These are phyloP conservation scores for Vickermania spadyakhi DNA, from an alignment of 208 protist species.

Conservation along the genomic window DNA sequence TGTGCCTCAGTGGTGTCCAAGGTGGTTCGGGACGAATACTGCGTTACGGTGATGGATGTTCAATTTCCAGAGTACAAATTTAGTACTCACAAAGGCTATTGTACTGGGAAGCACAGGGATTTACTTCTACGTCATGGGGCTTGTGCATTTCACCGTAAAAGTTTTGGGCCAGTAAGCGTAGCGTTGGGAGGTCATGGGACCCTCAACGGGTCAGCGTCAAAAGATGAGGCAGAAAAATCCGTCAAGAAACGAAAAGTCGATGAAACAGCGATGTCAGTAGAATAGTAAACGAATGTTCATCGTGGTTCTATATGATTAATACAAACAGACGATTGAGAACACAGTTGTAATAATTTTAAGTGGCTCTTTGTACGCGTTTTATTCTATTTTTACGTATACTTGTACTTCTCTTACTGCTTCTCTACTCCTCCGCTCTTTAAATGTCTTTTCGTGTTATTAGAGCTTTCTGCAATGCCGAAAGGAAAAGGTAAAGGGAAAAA, in stretches of 20 bases:
- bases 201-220: too few relatives aligned
- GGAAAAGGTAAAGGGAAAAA: conserved; percentile 18
- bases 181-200: too few relatives aligned
- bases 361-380: too few relatives aligned
- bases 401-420: too few relatives aligned
- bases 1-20: conserved; percentile 38
- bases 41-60: conserved; percentile 17
- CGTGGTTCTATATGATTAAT: too few relatives aligned
- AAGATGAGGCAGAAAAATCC: too few relatives aligned
- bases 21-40: conserved; percentile 29
- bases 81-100: conserved; percentile 40
- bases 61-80: conserved; percentile 31
- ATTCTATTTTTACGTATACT: too few relatives aligned
- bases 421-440: neutral
- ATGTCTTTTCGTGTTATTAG: neutral
- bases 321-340: too few relatives aligned
- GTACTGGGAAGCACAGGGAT: conserved; percentile 18
- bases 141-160: conserved; percentile 19
- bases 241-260: neutral
- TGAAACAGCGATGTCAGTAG: too few relatives aligned
- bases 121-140: conserved; percentile 14
- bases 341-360: too few relatives aligned
- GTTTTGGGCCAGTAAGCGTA: conserved; percentile 22
- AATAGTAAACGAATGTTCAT: too few relatives aligned
- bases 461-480: neutral